Evolutionary conservation across 2,329 filamentous ascomycete genomes (phyloP), one percentile per base, ranked within the genome.

Genomic region (Sporothrix curviconia): DNA sequence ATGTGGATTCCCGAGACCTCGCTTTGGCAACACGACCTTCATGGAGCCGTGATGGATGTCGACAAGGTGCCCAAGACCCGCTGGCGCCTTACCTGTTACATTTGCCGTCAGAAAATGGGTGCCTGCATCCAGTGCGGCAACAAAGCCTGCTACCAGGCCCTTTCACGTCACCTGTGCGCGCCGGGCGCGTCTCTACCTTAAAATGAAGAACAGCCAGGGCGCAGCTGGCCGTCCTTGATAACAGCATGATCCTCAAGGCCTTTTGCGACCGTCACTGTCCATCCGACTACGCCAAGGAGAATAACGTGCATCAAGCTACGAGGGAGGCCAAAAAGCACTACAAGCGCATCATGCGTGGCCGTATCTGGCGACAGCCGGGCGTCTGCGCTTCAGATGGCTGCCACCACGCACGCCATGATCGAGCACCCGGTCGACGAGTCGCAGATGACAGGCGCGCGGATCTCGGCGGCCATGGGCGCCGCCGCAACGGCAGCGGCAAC

Each of bases 1-100:
- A 94, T 97, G 76, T 99, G 94, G 94, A 96, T 99, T 66, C 94
- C 94, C 0, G 94, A 99, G 73, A 90, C 97, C 7, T 92, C 90
- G 4, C 83, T 99, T n/a, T 51, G 94, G 92, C 14, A 99, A 99
- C 67, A 88, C 90, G 61, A 96, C 92, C 7, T 94, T 97, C 69
- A 96, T 97, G 90, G 94, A 99, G 68, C 94, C 0, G 91, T 99
- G 52, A 95, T 94, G 78, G 94, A 97, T 65, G 90, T 99, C 36
- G 94, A 99, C 69, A 96, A 96, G 71, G 92, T 99, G 3, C 94
- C 94, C 1, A 94, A 91, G 69, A 92, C 86, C 60, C 83, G 94
- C 61, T 99, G 94, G 94, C 95, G 89, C 70, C 76, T 96, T 67
- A 86, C 83, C 40, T 99, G 94, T 74, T 99, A 99, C 71, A 95